Percentiles rank a stretch among this genome's conserved stretches.
Evolutionary conservation across 1,139 yeast species (phyloP).

Genomic region (Pichia sp.): DNA sequence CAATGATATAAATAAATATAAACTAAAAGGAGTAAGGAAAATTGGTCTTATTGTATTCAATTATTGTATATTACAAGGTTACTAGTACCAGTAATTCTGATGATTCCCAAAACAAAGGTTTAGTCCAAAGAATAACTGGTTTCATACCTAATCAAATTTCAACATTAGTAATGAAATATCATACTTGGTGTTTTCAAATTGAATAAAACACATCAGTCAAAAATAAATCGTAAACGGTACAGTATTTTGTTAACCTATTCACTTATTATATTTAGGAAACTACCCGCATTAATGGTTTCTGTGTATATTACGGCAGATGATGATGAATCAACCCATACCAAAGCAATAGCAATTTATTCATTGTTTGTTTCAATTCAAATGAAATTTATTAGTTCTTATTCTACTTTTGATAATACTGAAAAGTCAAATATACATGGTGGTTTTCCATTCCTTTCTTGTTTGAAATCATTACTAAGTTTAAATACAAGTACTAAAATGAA

Average conservation of each 20-base stretch:
- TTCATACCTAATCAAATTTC: constrained; percentile 18
- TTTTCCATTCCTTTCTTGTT: neutral
- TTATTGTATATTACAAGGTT: constrained; percentile 21
- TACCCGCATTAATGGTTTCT: constrained; percentile 22
- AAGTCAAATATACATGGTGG: no score
- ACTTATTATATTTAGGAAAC: constrained; percentile 23
- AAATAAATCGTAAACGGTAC: neutral
- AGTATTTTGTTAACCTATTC: constrained; percentile 20
- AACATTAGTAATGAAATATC: neutral
- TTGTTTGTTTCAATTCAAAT: constrained; percentile 23
- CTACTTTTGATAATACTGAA: neutral
- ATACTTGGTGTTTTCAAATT: neutral
- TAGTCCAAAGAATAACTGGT: constrained; percentile 14
- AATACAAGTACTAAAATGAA: neutral
- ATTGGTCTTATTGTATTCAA: constrained; percentile 17
- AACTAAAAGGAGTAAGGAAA: no score
- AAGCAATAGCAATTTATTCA: constrained; percentile 22
- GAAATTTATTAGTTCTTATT: constrained; percentile 18
- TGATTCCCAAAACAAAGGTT: constrained; percentile 9
- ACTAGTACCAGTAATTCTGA: neutral
- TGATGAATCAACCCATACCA: constrained; percentile 22
- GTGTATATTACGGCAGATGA: constrained; percentile 25
- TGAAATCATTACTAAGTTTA: neutral
- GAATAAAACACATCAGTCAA: neutral
- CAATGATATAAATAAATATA: no score